Base-by-base conservation (phyloP, 352 stramenopile species). In the Globisporangium barbulae region DNA sequence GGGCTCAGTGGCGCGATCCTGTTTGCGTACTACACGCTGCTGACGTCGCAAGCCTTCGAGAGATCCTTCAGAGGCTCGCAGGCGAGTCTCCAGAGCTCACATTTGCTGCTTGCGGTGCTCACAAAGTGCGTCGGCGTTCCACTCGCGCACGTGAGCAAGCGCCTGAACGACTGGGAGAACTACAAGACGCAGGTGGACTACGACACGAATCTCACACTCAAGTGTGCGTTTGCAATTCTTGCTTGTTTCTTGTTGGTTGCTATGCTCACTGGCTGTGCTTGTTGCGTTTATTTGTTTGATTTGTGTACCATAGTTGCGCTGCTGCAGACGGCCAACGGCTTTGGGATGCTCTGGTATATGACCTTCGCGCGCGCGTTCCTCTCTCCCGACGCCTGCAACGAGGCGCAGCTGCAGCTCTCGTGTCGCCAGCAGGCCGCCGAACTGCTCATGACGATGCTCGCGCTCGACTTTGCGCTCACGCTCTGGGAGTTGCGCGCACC, bases 181-280 rank as follows among this genome's bases (percentile, higher is more conserved):
- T 79, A 91, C 68, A 77, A 75, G 33, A 75, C 82, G n/a, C 81
- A 88, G 62, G 59, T 72, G 10, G 70, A 88, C 39, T 84, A 88
- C 61, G 81, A 92, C 63, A 63, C 78, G n/a, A 83, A 79, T 53
- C 74, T 92, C 53, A 90, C 81, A 33, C 83, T 94, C 63, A 92
- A 92, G 65, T 91, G 79, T 89, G 68, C 59, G 75, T 75, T 31
- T 41, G 15, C 17, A n/a, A n/a, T 5, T n/a, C 25, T 45, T 57
- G 10, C 3, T 63, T 44, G 56, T 19, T 19, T 52, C 8, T 22
- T 7, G 3, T 33, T 7, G 22, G 44, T 33, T 22, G 22, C 13
- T 25, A 8, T 41, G 9, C 15, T 56, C 19, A 42, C 33, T 25
- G 42, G 30, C 25, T 28, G 25, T 37, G 12, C 6, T 37, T 39